Evolutionary conservation across 768 basidiomycete genomes (phyloP), one percentile per base, ranked within the genome.

Genomic region (Pisolithus albus): DNA sequence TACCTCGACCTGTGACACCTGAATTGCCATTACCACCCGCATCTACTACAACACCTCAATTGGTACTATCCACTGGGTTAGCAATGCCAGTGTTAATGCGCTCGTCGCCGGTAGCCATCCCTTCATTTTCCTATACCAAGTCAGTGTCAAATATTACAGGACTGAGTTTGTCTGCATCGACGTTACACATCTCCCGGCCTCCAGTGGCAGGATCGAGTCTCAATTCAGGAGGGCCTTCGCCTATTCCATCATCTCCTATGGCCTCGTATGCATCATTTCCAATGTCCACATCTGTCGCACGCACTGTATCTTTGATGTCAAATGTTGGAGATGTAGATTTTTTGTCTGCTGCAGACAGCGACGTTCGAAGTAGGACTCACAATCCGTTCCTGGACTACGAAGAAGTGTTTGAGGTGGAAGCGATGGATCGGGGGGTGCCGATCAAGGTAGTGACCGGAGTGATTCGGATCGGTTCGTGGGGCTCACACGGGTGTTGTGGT

Each of bases 361-460:
- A 58, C 7, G 28, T 7, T 36, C 32, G n/a, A 18, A n/a, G 19
- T 10, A 50, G 40, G 18, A 45, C 19, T 4, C 21, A 61, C 23
- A 57, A 64, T 15, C 62, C 61, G 2, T 65, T 65, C 44, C 53
- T 66, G 30, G 56, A 59, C 39, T 58, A 61, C 40, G 63, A 63
- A 36, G 52, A 56, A 18, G 21, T 56, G 15, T 40, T 40, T 10
- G 47, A 21, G 11, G 36, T 43, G 54, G 16, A n/a, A 44, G 43
- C 43, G 40, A 41, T 41, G 16, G 10, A 9, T 23, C 23, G 3
- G 34, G 18, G 9, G 34, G 16, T 6, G 50, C 56, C 6, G 42
- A 47, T 5, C 26, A 3, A 2, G 18, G 49, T 1, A 24, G 52
- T 16, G 50, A 52, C 8, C 52, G 51, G 39, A 18, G 34, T 5